Conservation (phyloP, 2,329 filamentous ascomycete species). For the Pseudogymnoascus sp. region DNA sequence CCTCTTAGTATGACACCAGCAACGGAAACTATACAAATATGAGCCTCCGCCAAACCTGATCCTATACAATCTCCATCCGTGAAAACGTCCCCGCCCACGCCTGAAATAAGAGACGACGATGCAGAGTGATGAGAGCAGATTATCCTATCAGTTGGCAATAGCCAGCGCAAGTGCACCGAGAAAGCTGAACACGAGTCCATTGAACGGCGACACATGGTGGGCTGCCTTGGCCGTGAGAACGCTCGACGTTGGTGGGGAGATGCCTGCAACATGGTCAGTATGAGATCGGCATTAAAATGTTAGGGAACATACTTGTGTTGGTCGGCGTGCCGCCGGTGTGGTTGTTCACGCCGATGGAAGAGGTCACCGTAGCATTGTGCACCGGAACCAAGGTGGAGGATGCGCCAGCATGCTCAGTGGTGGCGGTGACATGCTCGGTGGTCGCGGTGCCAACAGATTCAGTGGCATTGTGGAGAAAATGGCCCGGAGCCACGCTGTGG, state of each 20-base stretch:
- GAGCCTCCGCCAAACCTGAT: constrained; percentile 5
- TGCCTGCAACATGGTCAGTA: not conserved
- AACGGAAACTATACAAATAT: constrained; percentile 8
- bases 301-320: not conserved
- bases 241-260: not conserved
- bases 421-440: not conserved
- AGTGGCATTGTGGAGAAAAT: constrained; percentile 4
- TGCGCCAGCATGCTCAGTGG: not conserved
- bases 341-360: not conserved
- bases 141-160: not conserved
- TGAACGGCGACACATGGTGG: not conserved
- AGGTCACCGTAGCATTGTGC: not conserved
- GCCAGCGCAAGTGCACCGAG: not conserved
- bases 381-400: not conserved
- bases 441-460: not conserved
- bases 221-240: not conserved
- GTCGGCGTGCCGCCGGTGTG: not conserved
- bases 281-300: not conserved
- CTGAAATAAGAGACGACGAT: constrained; percentile 4
- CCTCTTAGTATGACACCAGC: not conserved
- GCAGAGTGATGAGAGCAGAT: not conserved
- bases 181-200: not conserved
- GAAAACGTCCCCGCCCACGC: not conserved
- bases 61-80: not conserved
- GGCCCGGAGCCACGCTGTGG: not conserved